Evolutionary conservation across 164 flowering plant genomes (phyloP).

Genomic region (Macadamia integrifolia): DNA sequence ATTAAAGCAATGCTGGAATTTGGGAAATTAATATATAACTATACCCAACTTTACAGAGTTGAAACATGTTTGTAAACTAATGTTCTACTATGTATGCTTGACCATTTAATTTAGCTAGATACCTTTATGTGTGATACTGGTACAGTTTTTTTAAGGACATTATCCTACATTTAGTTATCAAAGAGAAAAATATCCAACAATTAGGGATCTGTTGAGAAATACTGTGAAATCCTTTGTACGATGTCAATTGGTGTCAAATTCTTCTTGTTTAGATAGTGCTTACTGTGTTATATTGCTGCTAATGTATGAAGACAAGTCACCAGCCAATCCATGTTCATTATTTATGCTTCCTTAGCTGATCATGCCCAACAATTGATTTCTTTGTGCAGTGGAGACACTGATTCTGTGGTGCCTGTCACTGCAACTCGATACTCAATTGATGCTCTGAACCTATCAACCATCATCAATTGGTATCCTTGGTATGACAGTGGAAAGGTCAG

Average conservation of each 20-base stretch:
- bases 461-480: constrained; percentile 85
- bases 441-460: constrained; percentile 77
- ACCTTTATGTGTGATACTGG: too few species aligned
- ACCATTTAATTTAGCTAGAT: too few species aligned
- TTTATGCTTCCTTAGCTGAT: constrained; percentile 4
- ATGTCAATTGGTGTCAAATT: too few species aligned
- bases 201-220: too few species aligned
- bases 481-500: constrained; percentile 78
- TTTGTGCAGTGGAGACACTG: constrained; percentile 84
- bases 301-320: not conserved
- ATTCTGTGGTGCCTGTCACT: constrained; percentile 88
- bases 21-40: not conserved
- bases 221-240: too few species aligned
- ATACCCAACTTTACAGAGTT: too few species aligned
- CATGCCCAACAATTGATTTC: constrained; percentile 5
- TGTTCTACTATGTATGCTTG: too few species aligned
- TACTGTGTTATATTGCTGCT: not conserved
- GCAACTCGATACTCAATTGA: constrained; percentile 83
- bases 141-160: too few species aligned
- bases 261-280: not conserved
- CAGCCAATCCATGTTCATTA: not conserved
- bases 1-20: not conserved
- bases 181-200: too few species aligned
- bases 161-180: too few species aligned
- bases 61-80: too few species aligned